These are phyloP conservation scores for Barbarea vulgaris DNA, from an alignment of 345 rosid species.

Conservation along the genomic window DNA sequence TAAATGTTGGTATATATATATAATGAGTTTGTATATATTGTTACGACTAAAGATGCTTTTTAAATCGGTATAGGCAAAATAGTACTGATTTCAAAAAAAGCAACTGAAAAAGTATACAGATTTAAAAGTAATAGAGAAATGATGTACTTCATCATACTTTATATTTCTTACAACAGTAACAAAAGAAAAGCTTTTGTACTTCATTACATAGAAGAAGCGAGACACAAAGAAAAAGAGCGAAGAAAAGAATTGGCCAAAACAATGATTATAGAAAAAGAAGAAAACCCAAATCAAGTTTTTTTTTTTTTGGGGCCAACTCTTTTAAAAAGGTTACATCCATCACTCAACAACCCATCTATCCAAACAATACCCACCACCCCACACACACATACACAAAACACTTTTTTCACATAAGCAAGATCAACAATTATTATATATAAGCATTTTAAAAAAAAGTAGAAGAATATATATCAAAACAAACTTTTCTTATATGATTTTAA, in stretches of 20 bases:
- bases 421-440: constrained; percentile 38
- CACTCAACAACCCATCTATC: constrained; percentile 40
- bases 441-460: constrained; percentile 29
- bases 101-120: constrained; percentile 1
- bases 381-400: constrained; percentile 19
- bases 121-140: constrained; percentile 26
- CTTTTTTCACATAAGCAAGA: constrained; percentile 36
- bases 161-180: constrained; percentile 26
- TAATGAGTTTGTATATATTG: constrained; percentile 9
- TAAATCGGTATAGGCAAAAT: neutral
- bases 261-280: constrained; percentile 38
- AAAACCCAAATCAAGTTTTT: constrained; percentile 40
- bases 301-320: constrained; percentile 39
- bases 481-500: constrained; percentile 15
- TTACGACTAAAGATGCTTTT: neutral
- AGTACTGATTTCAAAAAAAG: constrained; percentile 5
- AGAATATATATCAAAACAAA: constrained; percentile 6
- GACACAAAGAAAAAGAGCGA: constrained; percentile 25
- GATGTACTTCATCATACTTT: constrained; percentile 36
- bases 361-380: constrained; percentile 40
- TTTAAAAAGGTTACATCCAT: constrained; percentile 40
- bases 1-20: neutral
- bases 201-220: constrained; percentile 33
- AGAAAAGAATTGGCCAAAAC: constrained; percentile 19
- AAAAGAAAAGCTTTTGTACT: constrained; percentile 31